Evolutionary conservation across 2,329 filamentous ascomycete species (phyloP), one percentile per base, ranked within the genome.

Genomic region (Trichophyton simii): DNA sequence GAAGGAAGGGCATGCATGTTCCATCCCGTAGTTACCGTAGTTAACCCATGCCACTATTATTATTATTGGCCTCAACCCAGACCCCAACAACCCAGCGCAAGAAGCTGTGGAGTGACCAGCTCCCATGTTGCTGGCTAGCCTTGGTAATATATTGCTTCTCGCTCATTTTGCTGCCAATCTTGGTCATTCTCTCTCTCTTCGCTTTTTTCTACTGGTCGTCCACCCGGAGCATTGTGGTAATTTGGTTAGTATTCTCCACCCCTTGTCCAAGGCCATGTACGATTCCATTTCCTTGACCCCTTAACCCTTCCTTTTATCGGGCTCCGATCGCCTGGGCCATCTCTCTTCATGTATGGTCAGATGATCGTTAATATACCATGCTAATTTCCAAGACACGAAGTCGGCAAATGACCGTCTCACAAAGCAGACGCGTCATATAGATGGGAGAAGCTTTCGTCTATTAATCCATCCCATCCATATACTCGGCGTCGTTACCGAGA

Each of bases 191-290:
- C 46, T 52, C 46, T 13, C 7, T 5, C 15, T 18, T 36, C 52
- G 13, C 52, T 36, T 55, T 55, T 55, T 55, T 36, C 52, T 55
- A 36, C 52, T 55, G 28, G 52, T 28, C 11, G 28, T 36, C 11
- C n/a, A 22, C n/a, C 28, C 52, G 52, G 52, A 25, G 28, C 52
- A 34, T 36, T 55, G 52, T 55, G 52, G 28, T 36, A 36, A 36
- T 55, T 36, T 55, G 52, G 52, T 55, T 55, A 55, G 52, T 55
- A 55, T 55, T 55, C 31, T 36, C 52, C 31, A 34, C 52, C 52
- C 52, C 28, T 13, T 55, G 52, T 55, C 31, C n/a, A 55, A 55
- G 28, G n/a, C n/a, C 4, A 55, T 28, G 28, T 36, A 55, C 34
- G 25, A 20, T 55, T 31, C 3, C 28, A 55, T 36, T 55, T 55